Conservation (phyloP, 768 basidiomycete species). For the Calvatia gigantea region DNA sequence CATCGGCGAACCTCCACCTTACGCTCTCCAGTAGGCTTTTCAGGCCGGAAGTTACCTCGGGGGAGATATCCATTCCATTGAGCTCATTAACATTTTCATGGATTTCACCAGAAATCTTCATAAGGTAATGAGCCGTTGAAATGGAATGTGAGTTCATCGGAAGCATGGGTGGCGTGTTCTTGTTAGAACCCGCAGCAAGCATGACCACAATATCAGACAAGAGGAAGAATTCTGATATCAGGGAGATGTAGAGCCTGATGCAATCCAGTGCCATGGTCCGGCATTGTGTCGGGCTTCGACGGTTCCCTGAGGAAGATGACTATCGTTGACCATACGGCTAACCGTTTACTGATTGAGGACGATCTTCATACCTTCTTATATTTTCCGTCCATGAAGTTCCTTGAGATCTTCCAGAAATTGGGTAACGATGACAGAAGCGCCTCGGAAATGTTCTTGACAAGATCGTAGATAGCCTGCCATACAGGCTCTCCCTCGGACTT, state of each 20-base stretch:
- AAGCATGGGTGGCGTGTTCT: conserved; percentile 46
- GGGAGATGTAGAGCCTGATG: conserved; percentile 78
- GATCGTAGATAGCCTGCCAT: conserved; percentile 75
- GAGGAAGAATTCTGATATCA: conserved; percentile 88
- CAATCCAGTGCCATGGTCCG: conserved; percentile 87
- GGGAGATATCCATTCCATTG: conserved; percentile 72
- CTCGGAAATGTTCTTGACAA: conserved; percentile 89
- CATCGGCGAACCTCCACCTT: conserved; percentile 86
- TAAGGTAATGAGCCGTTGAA: conserved; percentile 77
- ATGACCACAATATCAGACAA: conserved; percentile 62
- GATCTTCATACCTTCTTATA: conserved; percentile 68
- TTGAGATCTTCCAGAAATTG: conserved; percentile 91
- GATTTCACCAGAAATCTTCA: conserved; percentile 78
- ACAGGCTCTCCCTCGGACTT: conserved; percentile 68
- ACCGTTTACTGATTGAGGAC: not conserved
- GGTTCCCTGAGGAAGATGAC: conserved; percentile 39
- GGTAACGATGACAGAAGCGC: conserved; percentile 80
- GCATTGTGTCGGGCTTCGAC: conserved; percentile 81
- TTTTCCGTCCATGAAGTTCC: conserved; percentile 89
- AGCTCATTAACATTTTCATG: conserved; percentile 85
- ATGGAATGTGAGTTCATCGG: conserved; percentile 78
- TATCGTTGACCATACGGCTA: conserved; percentile 17
- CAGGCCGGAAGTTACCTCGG: conserved; percentile 65
- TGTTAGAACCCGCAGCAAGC: conserved; percentile 42
- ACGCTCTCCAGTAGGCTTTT: conserved; percentile 76